phyloP scores from a whole-genome alignment of 1,139 yeast species.

The Hansenula sp. region DNA sequence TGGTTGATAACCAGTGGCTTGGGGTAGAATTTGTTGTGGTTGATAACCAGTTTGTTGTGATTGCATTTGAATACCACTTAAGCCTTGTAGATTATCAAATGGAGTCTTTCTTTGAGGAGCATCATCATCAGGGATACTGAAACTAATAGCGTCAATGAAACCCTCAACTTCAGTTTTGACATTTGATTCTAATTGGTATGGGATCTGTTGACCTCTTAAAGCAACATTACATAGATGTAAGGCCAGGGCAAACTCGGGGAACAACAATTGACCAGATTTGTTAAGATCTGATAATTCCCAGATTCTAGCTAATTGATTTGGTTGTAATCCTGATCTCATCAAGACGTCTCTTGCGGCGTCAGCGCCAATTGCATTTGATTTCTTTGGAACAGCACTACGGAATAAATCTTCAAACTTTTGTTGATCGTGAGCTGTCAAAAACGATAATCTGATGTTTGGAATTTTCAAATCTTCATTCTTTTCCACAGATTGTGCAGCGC shows the following conservation, averaged over 20 bases:
- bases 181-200: constrained; percentile 65
- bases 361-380: constrained; percentile 74
- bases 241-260: constrained; percentile 94
- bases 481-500: constrained; percentile 19
- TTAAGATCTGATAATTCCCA: constrained; percentile 91
- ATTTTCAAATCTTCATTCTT: constrained; percentile 21
- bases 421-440: constrained; percentile 84
- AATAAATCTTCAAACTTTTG: constrained; percentile 82
- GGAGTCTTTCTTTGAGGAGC: constrained; percentile 25
- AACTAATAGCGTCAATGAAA: constrained; percentile 86
- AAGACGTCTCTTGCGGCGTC: constrained; percentile 80
- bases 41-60: constrained; percentile 16
- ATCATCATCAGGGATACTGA: constrained; percentile 65
- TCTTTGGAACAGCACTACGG: constrained; percentile 67
- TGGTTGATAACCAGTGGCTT: constrained; percentile 24
- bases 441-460: constrained; percentile 54
- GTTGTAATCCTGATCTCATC: constrained; percentile 74
- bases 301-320: constrained; percentile 75
- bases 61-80: background rate
- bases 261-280: constrained; percentile 77
- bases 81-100: constrained; percentile 22
- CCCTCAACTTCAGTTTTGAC: constrained; percentile 83
- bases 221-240: constrained; percentile 82
- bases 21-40: constrained; percentile 14
- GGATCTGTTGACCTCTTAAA: constrained; percentile 74